These are phyloP conservation scores for Shiraia bambusicola DNA, from an alignment of 2,329 filamentous ascomycete genomes.

Conservation along the genomic window DNA sequence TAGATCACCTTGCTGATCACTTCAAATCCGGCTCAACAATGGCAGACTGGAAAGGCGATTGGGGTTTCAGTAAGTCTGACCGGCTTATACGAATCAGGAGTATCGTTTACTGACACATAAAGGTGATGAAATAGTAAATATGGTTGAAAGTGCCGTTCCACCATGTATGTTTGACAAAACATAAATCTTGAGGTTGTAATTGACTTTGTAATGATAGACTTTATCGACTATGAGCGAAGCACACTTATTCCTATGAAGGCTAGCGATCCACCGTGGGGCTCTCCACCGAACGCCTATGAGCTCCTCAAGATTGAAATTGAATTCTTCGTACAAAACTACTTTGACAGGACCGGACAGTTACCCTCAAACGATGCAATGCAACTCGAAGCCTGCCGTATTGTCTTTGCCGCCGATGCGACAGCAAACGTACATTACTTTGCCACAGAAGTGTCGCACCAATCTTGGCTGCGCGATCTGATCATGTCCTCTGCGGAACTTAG, in stretches of 20 bases:
- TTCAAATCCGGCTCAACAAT: conserved; percentile 28
- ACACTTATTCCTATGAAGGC: conserved; percentile 24
- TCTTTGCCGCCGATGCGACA: conserved; percentile 25
- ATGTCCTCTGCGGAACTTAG: conserved; percentile 23
- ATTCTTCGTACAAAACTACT: conserved; percentile 23
- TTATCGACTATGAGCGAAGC: conserved; percentile 23
- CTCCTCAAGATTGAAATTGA: conserved; percentile 29
- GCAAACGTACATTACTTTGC: conserved; percentile 1
- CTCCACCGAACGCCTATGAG: conserved; percentile 28
- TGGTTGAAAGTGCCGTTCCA: conserved; percentile 24
- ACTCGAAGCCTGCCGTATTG: conserved; percentile 29
- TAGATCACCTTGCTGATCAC: conserved; percentile 30
- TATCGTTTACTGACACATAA: too few species aligned
- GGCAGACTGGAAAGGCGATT: conserved; percentile 30
- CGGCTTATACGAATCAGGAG: background rate
- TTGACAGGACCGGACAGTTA: conserved; percentile 21
- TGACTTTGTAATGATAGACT: conserved; percentile 9
- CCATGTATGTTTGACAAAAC: conserved; percentile 14
- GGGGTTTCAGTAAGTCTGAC: conserved; percentile 22
- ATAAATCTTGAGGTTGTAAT: background rate
- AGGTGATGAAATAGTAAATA: conserved; percentile 11
- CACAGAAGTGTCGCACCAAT: conserved; percentile 7
- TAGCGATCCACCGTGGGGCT: conserved; percentile 22
- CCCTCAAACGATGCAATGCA: conserved; percentile 26
- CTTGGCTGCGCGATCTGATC: conserved; percentile 29